A percentile compares a stretch with the other conserved stretches of the same genome.
These are phyloP conservation scores for Apophysomyces sp. DNA, from an alignment of 371 early-diverging fungal species.

Conservation along the genomic window DNA sequence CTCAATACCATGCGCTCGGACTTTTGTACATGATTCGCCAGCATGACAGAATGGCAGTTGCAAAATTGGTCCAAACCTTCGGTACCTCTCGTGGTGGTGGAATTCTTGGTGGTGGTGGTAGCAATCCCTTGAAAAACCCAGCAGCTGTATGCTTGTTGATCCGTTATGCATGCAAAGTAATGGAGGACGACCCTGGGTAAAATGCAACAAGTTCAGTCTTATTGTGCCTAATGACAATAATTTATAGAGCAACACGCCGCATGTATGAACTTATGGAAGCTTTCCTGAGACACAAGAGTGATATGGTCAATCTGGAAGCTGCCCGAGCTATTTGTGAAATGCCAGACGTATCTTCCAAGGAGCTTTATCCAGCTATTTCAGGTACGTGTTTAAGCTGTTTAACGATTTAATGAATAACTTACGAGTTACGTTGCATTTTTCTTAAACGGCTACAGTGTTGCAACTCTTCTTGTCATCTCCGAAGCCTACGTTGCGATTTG, in stretches of 20 bases:
- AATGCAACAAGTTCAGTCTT: background rate
- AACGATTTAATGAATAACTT: no score
- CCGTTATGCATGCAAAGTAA: constrained; percentile 90
- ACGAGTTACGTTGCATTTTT: background rate
- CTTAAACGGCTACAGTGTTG: constrained; percentile 52
- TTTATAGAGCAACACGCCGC: constrained; percentile 59
- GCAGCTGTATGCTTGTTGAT: constrained; percentile 92
- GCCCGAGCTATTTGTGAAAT: constrained; percentile 95
- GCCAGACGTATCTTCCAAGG: constrained; percentile 77
- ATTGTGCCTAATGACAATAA: background rate
- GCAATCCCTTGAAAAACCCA: constrained; percentile 72
- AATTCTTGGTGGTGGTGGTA: constrained; percentile 47
- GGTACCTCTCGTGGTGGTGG: constrained; percentile 57
- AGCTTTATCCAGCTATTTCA: constrained; percentile 90
- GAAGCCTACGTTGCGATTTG: constrained; percentile 92
- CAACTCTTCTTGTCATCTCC: constrained; percentile 92
- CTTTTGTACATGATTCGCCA: constrained; percentile 92
- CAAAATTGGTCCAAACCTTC: constrained; percentile 92
- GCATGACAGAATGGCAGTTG: constrained; percentile 97
- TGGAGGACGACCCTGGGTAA: constrained; percentile 85
- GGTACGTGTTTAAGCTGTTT: constrained; percentile 35
- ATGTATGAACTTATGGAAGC: constrained; percentile 87
- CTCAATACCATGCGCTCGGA: constrained; percentile 97
- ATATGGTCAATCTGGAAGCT: constrained; percentile 98
- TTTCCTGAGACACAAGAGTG: constrained; percentile 91